Conservation (phyloP, 1,139 yeast species). For the Pneumocystis wakefieldiae region DNA sequence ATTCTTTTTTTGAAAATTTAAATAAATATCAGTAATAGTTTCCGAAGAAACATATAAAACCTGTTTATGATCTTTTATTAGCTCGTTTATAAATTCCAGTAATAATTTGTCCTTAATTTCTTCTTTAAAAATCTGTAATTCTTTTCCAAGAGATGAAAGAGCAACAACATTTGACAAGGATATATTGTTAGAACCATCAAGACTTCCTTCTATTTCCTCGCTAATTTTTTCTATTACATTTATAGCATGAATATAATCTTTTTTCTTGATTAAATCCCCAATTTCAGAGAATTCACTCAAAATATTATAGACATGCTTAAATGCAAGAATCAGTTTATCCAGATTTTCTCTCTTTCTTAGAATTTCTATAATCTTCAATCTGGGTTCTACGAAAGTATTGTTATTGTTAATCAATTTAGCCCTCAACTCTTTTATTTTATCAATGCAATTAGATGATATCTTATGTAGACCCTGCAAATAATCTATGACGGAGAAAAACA, state of each 20-base stretch:
- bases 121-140: background rate
- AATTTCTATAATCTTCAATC: conserved; percentile 38
- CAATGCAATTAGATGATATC: conserved; percentile 41
- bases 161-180: background rate
- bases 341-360: conserved; percentile 45
- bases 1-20: conserved; percentile 3
- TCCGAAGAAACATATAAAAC: background rate
- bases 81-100: background rate
- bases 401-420: conserved; percentile 29
- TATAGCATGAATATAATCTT: background rate
- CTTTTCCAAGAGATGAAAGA: background rate
- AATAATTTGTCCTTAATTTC: background rate
- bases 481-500: conserved; percentile 71
- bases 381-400: conserved; percentile 36
- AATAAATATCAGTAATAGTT: background rate
- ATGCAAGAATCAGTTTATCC: conserved; percentile 42
- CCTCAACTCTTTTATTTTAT: conserved; percentile 34
- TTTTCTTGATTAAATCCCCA: background rate
- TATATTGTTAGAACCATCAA: background rate
- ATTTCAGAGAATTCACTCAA: background rate
- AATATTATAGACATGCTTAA: background rate
- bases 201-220: background rate
- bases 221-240: background rate
- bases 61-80: background rate
- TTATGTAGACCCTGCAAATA: conserved; percentile 52